Evolutionary conservation across 2,329 filamentous ascomycete species (phyloP).

Genomic region (Microascus cirrosus): DNA sequence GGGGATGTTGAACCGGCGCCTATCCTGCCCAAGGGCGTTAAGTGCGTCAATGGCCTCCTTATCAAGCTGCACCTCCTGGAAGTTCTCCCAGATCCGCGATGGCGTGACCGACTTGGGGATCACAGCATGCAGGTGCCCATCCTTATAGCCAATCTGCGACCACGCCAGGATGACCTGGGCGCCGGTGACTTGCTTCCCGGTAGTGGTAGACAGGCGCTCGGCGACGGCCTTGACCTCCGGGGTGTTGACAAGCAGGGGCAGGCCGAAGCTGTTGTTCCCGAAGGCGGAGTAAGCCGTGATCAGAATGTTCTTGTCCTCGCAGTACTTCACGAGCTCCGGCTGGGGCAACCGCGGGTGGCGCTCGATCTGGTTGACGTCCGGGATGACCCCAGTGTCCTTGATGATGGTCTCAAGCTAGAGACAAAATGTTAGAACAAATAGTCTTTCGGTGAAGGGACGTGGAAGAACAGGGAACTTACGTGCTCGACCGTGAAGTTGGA

Average conservation of each 20-base stretch:
- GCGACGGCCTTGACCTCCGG: constrained; percentile 44
- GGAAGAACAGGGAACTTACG: background rate
- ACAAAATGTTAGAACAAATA: constrained; percentile 6
- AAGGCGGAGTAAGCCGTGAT: constrained; percentile 54
- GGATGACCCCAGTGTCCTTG: constrained; percentile 43
- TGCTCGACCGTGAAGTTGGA: constrained; percentile 60
- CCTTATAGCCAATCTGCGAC: constrained; percentile 38
- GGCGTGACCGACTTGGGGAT: constrained; percentile 67
- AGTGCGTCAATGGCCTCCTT: constrained; percentile 49
- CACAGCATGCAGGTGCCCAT: constrained; percentile 57
- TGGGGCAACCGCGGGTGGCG: constrained; percentile 53
- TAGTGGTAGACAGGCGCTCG: constrained; percentile 15
- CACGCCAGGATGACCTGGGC: constrained; percentile 34
- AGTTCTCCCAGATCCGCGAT: constrained; percentile 58
- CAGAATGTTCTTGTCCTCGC: constrained; percentile 51
- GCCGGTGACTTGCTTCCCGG: background rate
- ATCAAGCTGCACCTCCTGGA: constrained; percentile 51
- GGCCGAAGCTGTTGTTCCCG: constrained; percentile 30
- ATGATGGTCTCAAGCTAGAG: constrained; percentile 37
- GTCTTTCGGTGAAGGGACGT: background rate
- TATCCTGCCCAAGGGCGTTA: constrained; percentile 46
- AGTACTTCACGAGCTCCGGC: constrained; percentile 48
- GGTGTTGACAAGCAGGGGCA: constrained; percentile 46
- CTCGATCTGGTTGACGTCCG: constrained; percentile 59
- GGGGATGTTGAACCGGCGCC: constrained; percentile 32